These are phyloP conservation scores for Sporobolomyces roseus DNA, from an alignment of 768 basidiomycete species.

Conservation along the genomic window DNA sequence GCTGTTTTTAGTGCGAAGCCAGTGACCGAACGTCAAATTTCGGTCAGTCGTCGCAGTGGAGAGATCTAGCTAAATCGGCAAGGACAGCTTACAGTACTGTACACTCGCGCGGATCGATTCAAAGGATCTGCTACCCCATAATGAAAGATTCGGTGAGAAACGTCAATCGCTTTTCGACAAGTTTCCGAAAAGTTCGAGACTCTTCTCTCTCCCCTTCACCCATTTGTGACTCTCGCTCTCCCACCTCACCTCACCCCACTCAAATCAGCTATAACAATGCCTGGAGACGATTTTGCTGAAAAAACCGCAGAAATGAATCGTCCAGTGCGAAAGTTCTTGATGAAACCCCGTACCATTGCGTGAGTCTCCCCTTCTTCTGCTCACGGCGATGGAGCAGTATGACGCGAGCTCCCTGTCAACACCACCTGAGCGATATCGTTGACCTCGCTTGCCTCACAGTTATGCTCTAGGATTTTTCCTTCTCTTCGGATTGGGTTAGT, in stretches of 20 bases:
- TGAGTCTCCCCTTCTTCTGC: not conserved
- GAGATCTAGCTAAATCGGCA: too few relatives aligned
- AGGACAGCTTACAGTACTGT: too few relatives aligned
- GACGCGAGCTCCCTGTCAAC: too few relatives aligned
- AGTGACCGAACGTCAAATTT: too few relatives aligned
- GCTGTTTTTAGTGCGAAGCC: too few relatives aligned
- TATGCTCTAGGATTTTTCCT: slow-evolving; percentile 15
- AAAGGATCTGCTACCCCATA: too few relatives aligned
- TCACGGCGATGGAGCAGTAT: not conserved
- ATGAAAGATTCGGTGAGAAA: too few relatives aligned
- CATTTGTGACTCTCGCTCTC: not conserved
- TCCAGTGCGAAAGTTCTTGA: slow-evolving; percentile 1
- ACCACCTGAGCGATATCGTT: too few relatives aligned
- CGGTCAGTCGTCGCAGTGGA: too few relatives aligned
- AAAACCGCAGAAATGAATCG: slow-evolving; percentile 14
- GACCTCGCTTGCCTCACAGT: not conserved
- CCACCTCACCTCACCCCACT: not conserved
- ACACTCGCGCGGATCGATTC: too few relatives aligned
- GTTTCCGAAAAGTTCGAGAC: too few relatives aligned
- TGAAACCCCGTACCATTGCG: not conserved
- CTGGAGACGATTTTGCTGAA: slow-evolving; percentile 12
- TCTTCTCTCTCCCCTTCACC: not conserved
- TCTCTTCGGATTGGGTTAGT: slow-evolving; percentile 15
- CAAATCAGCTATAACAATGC: not conserved
- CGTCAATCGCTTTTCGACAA: too few relatives aligned